Conservation (phyloP, 208 protist species). For the Trypanosoma conorhini region DNA sequence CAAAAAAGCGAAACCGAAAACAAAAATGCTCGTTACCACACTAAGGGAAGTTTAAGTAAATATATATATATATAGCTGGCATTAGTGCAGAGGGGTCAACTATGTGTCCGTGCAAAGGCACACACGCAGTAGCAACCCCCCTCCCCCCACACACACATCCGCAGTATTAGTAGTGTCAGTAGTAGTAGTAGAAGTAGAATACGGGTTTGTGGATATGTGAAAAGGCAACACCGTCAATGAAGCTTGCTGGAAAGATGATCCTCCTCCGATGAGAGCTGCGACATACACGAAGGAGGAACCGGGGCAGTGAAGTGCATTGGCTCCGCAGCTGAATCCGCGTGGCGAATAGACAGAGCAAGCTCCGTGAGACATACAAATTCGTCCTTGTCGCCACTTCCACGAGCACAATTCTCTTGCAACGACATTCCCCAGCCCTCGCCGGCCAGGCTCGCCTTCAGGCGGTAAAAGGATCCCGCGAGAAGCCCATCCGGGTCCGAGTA, state of each 20-base stretch:
- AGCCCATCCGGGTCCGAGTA: constrained; percentile 26
- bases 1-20: too few species aligned
- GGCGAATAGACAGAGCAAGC: constrained; percentile 8
- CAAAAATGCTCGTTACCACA: neutral
- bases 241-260: neutral
- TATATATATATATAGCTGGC: constrained; percentile 15
- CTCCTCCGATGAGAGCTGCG: constrained; percentile 7
- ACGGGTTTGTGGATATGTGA: neutral
- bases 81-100: neutral
- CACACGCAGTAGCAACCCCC: neutral
- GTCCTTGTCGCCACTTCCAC: neutral
- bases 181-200: neutral
- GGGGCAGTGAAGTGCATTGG: constrained; percentile 16
- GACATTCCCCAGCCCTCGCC: constrained; percentile 61
- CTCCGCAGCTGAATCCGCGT: neutral
- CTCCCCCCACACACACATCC: neutral
- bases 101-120: constrained; percentile 1
- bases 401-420: constrained; percentile 14
- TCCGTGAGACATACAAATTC: constrained; percentile 22
- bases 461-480: constrained; percentile 39
- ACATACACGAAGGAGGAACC: constrained; percentile 12
- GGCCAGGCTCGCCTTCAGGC: constrained; percentile 39
- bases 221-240: neutral
- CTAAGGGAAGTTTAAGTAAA: neutral
- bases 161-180: too few species aligned